Evolutionary conservation across 108 stramenopile species (phyloP), one percentile per base, ranked within the genome.

Genomic region (Skeletonema costatum): DNA sequence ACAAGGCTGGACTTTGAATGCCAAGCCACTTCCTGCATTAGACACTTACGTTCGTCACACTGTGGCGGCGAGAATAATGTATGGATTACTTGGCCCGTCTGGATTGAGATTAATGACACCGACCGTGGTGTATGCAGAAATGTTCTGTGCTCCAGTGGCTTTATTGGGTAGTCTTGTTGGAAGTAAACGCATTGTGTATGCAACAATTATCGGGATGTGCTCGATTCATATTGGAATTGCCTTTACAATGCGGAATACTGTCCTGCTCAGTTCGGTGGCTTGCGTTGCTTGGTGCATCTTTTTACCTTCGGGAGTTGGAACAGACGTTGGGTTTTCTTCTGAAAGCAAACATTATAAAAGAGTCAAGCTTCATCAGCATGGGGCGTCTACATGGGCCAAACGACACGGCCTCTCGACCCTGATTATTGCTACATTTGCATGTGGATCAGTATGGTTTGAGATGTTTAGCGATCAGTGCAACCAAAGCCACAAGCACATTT

Each of bases 41-140:
- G 95, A 96, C 64, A 92, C 92, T 30, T 96, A 96, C 70, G 82
- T 90, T 4, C 78, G 95, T 8, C 92, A 96, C 62, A 96, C 92
- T 8, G 50, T 85, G 8, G 74, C 39, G 13, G 95, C 95, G 5
- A 77, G 88, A 60, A 89, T 90, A 50, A 60, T 93, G 77, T 96
- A 96, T 72, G 91, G 87, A 9, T 66, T 92, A 0, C 69, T 96
- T 5, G 89, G 90, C 8, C 95, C 95, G 2, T n/a, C 51, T 25
- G 92, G 91, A 9, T 76, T 96, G 69, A 78, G 89, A 12, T 56
- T 84, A 35, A 76, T 96, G 85, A 96, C 95, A 8, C 95, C 95
- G 0, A 71, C 77, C 8, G 95, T 96, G 2, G 90, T 93, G 4
- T 96, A 77, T 33, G 91, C 86, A 8, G 95, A 96, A 71, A 56